Percentiles rank a stretch among this genome's conserved stretches.
These are phyloP conservation scores for Phytopythium boreale DNA, from an alignment of 352 stramenopile genomes.

Conservation along the genomic window DNA sequence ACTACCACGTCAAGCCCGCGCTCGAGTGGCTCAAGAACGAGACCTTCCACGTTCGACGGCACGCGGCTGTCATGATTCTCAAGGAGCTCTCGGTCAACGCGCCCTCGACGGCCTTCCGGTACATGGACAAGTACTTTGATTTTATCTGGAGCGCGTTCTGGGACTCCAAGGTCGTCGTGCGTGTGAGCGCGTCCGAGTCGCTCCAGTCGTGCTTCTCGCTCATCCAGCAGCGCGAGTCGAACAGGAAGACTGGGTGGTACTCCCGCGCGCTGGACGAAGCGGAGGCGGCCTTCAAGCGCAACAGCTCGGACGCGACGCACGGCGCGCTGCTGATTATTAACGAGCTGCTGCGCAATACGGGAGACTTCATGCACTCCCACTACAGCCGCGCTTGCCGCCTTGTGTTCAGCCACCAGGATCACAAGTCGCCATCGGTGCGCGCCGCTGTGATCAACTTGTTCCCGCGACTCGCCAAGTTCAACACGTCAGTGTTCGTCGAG, in stretches of 20 bases:
- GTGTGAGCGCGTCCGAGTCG: conserved; percentile 79
- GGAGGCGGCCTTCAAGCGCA: conserved; percentile 64
- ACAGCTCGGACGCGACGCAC: conserved; percentile 78
- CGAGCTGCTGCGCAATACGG: conserved; percentile 82
- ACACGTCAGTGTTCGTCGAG: conserved; percentile 83
- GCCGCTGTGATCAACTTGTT: conserved; percentile 86
- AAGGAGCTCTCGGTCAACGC: conserved; percentile 86
- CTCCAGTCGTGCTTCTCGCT: conserved; percentile 84
- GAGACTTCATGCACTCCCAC: conserved; percentile 88
- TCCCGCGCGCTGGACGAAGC: conserved; percentile 74
- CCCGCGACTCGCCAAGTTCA: conserved; percentile 85
- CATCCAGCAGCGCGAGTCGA: conserved; percentile 87
- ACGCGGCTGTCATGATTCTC: conserved; percentile 85
- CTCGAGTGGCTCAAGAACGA: conserved; percentile 89
- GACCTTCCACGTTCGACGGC: conserved; percentile 83
- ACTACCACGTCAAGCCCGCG: conserved; percentile 86
- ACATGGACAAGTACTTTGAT: conserved; percentile 90
- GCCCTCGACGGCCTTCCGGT: conserved; percentile 79
- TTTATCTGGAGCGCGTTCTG: conserved; percentile 89
- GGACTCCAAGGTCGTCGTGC: conserved; percentile 74
- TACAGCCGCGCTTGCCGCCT: conserved; percentile 70
- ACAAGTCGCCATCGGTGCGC: conserved; percentile 76
- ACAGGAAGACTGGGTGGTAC: conserved; percentile 83
- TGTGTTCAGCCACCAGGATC: conserved; percentile 73
- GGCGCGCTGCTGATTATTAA: conserved; percentile 83